Evolutionary conservation across 768 basidiomycete species (phyloP).

Genomic region (Pholiota conissans): DNA sequence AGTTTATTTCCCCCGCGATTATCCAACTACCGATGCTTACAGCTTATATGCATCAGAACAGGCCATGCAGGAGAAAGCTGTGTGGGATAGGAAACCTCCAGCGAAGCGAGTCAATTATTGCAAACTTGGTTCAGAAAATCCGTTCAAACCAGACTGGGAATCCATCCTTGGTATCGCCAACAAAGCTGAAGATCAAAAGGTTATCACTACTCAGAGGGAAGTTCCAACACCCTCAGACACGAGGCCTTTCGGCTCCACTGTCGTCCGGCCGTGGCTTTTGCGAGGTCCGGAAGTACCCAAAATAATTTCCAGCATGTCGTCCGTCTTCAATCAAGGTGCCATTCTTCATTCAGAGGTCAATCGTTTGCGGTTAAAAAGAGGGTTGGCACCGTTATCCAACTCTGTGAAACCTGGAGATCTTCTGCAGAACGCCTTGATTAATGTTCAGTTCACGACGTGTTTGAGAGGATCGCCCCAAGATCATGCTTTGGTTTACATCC

Average conservation of each 20-base stretch:
- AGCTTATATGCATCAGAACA: conserved; percentile 44
- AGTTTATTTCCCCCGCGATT: conserved; percentile 81
- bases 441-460: conserved; percentile 61
- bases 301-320: conserved; percentile 43
- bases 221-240: conserved; percentile 20
- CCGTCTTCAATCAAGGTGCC: conserved; percentile 39
- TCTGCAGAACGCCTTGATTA: conserved; percentile 62
- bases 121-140: conserved; percentile 62
- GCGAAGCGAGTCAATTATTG: conserved; percentile 81
- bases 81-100: conserved; percentile 82
- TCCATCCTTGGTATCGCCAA: conserved; percentile 55
- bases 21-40: conserved; percentile 59
- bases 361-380: conserved; percentile 55
- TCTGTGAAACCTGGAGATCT: conserved; percentile 41
- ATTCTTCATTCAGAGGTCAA: conserved; percentile 58
- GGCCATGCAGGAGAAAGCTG: conserved; percentile 52
- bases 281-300: conserved; percentile 50
- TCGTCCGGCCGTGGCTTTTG: conserved; percentile 66
- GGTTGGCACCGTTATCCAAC: conserved; percentile 37
- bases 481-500: conserved; percentile 67
- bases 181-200: conserved; percentile 23
- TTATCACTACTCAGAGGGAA: conserved; percentile 63
- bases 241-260: too few relatives aligned
- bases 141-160: conserved; percentile 80
- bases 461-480: conserved; percentile 75